Percentiles rank a stretch among this genome's conserved stretches.
Conservation (phyloP, 2,329 filamentous ascomycete species). For the Colletotrichum filicis region DNA sequence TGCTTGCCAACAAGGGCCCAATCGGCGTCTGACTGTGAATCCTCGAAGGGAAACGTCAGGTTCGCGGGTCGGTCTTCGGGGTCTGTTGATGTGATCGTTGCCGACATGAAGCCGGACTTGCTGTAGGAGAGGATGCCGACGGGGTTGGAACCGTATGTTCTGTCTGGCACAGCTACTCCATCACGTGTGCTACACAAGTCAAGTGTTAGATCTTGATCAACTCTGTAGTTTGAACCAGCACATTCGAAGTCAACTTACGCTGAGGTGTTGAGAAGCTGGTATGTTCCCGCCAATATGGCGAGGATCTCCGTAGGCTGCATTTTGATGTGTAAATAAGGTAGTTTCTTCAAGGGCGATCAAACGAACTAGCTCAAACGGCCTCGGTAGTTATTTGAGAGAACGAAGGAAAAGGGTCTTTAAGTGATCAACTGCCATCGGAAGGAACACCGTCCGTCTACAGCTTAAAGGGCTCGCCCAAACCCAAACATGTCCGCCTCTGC, state of each 20-base stretch:
- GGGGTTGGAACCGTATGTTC: constrained; percentile 36
- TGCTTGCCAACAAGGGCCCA: constrained; percentile 43
- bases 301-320: constrained; percentile 35
- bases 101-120: constrained; percentile 40
- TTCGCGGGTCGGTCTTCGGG: constrained; percentile 39
- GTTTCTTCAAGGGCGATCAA: background rate
- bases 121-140: constrained; percentile 42
- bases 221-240: accelerated
- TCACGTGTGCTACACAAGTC: constrained; percentile 9
- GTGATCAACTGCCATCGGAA: background rate
- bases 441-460: background rate
- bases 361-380: background rate
- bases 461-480: background rate
- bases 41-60: constrained; percentile 38
- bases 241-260: constrained; percentile 3
- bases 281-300: constrained; percentile 33
- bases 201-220: background rate
- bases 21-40: constrained; percentile 40
- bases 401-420: background rate
- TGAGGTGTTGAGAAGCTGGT: constrained; percentile 34
- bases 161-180: constrained; percentile 33
- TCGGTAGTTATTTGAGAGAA: background rate
- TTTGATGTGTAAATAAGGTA: background rate
- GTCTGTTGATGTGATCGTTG: constrained; percentile 42
- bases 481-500: constrained; percentile 10